A percentile compares a stretch with the other conserved stretches of the same genome.
Evolutionary conservation across 108 stramenopile species (phyloP).

Genomic region (Nannochloropsis granulata): DNA sequence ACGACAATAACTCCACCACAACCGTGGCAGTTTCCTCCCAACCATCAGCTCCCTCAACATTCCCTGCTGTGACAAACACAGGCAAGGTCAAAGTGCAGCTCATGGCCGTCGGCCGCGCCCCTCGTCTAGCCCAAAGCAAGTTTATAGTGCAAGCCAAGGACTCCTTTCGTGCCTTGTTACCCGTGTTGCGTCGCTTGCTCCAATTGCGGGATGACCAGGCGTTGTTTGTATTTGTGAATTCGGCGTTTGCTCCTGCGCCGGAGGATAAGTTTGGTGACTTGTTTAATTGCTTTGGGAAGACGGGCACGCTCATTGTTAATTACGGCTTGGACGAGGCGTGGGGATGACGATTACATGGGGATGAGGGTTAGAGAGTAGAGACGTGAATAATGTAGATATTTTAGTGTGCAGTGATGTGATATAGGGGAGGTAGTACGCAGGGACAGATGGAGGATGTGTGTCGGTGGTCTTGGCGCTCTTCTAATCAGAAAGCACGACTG

Average conservation of each 20-base stretch:
- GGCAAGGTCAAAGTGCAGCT: neutral
- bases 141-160: neutral
- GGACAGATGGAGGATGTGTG: no score
- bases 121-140: neutral
- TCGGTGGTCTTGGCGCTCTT: no score
- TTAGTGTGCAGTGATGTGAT: no score
- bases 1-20: no score
- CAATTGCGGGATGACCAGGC: neutral
- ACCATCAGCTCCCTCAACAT: no score
- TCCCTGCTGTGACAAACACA: neutral
- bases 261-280: neutral
- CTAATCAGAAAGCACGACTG: no score
- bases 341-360: neutral
- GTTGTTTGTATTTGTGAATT: neutral
- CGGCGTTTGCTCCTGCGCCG: neutral
- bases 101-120: neutral
- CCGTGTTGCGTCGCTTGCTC: neutral
- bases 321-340: neutral
- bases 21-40: no score
- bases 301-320: neutral
- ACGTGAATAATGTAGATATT: no score
- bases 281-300: neutral
- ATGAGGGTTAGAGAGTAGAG: no score
- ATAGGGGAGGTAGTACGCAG: no score
- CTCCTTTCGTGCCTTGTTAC: neutral